Percentiles rank a stretch among this genome's conserved stretches.
Conservation (phyloP, 768 basidiomycete species). For the Lactarius akahatsu region DNA sequence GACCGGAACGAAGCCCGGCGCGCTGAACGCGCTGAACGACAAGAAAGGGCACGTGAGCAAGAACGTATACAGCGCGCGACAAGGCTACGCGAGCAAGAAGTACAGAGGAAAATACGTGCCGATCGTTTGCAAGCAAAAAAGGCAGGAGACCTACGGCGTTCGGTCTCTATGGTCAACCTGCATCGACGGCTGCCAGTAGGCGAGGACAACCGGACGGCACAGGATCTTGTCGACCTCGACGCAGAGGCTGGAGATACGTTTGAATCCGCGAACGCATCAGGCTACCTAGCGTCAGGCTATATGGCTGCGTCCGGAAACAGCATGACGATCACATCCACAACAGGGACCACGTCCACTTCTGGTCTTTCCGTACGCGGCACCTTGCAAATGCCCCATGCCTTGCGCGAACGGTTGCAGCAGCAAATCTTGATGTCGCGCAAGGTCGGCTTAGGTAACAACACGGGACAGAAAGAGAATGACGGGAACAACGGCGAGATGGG, state of each 20-base stretch:
- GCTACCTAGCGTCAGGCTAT: conserved; percentile 68
- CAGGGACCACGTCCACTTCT: conserved; percentile 76
- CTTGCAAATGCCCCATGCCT: conserved; percentile 48
- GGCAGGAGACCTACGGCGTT: conserved; percentile 64
- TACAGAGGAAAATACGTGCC: conserved; percentile 30
- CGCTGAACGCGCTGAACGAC: conserved; percentile 36
- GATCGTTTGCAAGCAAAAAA: conserved; percentile 36
- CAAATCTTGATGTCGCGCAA: conserved; percentile 69
- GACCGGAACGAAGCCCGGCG: conserved; percentile 71
- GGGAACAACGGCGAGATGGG: conserved; percentile 55
- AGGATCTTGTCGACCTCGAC: conserved; percentile 46
- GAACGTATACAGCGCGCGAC: conserved; percentile 35
- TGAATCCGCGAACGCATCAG: conserved; percentile 67
- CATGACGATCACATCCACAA: conserved; percentile 86
- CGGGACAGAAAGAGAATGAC: conserved; percentile 35
- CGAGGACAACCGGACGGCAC: conserved; percentile 38
- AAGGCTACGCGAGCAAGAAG: conserved; percentile 34
- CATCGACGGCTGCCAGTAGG: conserved; percentile 50
- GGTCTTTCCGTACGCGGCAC: conserved; percentile 46
- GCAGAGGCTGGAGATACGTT: conserved; percentile 38
- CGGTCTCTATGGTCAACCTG: conserved; percentile 76
- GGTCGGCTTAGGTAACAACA: conserved; percentile 37
- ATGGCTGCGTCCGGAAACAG: conserved; percentile 95
- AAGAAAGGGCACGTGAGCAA: conserved; percentile 46
- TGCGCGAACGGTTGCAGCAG: conserved; percentile 58